Conservation (phyloP, 768 basidiomycete genomes). For the Polyporus arcularius region DNA sequence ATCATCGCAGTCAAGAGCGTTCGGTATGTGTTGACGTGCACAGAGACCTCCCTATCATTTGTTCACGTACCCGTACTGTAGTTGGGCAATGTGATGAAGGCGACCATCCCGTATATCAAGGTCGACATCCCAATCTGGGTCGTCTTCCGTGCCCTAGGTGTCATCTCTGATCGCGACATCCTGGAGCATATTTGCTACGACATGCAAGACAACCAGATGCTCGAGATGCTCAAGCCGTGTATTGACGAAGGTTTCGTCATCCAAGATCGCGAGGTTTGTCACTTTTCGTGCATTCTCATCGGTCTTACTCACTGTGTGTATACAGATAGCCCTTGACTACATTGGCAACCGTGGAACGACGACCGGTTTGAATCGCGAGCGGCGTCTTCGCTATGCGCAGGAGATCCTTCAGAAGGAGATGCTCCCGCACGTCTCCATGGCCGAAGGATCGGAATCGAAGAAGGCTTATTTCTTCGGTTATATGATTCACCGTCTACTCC, state of each 20-base stretch:
- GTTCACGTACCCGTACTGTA: slow-evolving; percentile 30
- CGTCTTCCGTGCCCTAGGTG: slow-evolving; percentile 95
- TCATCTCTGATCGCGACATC: slow-evolving; percentile 97
- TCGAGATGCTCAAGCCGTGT: slow-evolving; percentile 98
- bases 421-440: slow-evolving; percentile 95
- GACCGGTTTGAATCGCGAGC: slow-evolving; percentile 86
- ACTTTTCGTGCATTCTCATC: no score
- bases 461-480: slow-evolving; percentile 99
- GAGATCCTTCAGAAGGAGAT: slow-evolving; percentile 99
- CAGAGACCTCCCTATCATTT: not conserved
- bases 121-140: slow-evolving; percentile 99
- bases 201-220: slow-evolving; percentile 92
- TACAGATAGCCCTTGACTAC: slow-evolving; percentile 82
- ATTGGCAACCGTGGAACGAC: slow-evolving; percentile 98
- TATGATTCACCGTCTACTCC: slow-evolving; percentile 95
- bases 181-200: slow-evolving; percentile 99
- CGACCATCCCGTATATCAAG: slow-evolving; percentile 96
- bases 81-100: slow-evolving; percentile 93
- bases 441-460: slow-evolving; percentile 93
- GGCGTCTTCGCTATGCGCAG: slow-evolving; percentile 93
- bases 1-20: slow-evolving; percentile 85
- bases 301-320: not conserved
- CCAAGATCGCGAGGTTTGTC: slow-evolving; percentile 86
- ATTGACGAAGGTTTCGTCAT: slow-evolving; percentile 99
- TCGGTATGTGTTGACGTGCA: slow-evolving; percentile 47